Percentiles rank a stretch among this genome's conserved stretches.
Evolutionary conservation across 805 yeast genomes (phyloP).

Genomic region (Candida pini): DNA sequence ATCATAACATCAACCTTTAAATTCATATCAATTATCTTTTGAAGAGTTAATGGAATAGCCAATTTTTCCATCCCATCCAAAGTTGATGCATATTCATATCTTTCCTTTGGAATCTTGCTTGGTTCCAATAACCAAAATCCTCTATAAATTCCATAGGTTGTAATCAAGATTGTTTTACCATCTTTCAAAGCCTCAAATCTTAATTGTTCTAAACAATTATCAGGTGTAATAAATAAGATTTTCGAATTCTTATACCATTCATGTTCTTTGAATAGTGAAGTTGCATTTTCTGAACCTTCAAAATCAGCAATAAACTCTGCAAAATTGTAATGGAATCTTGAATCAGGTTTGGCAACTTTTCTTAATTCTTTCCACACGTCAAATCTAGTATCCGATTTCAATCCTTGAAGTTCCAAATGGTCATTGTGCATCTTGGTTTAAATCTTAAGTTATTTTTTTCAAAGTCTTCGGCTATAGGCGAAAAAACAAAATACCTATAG

Average conservation of each 20-base stretch:
- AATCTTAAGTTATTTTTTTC: too few species aligned
- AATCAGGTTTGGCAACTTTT: conserved; percentile 28
- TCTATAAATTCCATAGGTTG: conserved; percentile 26
- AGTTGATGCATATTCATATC: conserved; percentile 23
- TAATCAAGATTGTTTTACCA: conserved; percentile 24
- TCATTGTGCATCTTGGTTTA: too few species aligned
- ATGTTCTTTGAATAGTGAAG: conserved; percentile 12
- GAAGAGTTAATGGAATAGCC: conserved; percentile 15
- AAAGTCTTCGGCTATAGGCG: too few species aligned
- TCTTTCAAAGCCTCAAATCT: conserved; percentile 20
- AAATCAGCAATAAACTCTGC: conserved; percentile 30
- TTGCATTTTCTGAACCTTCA: conserved; percentile 23
- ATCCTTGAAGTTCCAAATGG: too few species aligned
- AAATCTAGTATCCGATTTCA: conserved; percentile 21
- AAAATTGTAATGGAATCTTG: conserved; percentile 25
- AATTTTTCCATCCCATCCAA: conserved; percentile 28
- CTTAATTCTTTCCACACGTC: conserved; percentile 24
- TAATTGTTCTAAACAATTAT: conserved; percentile 26
- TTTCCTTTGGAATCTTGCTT: conserved; percentile 11
- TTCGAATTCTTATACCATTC: conserved; percentile 9
- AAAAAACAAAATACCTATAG: too few species aligned
- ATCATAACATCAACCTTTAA: conserved; percentile 22
- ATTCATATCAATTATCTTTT: conserved; percentile 11
- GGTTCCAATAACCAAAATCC: conserved; percentile 26
- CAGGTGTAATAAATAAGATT: conserved; percentile 25